These are phyloP conservation scores for Colletotrichum spaethianum DNA, from an alignment of 2,329 filamentous ascomycete species.

Conservation along the genomic window DNA sequence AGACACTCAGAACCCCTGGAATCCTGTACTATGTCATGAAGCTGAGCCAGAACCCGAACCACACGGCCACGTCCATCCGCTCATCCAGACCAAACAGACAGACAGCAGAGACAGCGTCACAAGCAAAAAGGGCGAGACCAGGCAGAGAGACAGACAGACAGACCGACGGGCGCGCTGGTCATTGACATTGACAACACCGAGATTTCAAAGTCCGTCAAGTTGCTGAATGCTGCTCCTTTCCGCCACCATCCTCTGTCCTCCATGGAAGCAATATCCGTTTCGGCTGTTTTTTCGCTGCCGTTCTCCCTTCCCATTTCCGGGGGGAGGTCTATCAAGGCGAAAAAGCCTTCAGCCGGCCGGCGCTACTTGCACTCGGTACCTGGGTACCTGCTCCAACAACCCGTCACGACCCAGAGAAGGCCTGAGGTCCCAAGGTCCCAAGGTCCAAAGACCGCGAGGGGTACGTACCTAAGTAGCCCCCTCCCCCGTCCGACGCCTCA, in stretches of 20 bases:
- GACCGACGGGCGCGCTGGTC: not conserved
- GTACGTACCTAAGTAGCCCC: not conserved
- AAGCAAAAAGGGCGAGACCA: slow-evolving; percentile 7
- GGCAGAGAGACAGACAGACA: not conserved
- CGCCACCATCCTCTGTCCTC: not conserved
- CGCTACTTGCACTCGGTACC: slow-evolving; percentile 27
- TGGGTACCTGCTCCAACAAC: slow-evolving; percentile 16
- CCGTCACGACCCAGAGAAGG: slow-evolving; percentile 12
- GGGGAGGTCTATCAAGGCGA: not conserved
- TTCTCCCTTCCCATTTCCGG: not conserved
- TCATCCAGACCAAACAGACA: not conserved
- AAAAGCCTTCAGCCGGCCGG: slow-evolving; percentile 30
- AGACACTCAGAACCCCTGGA: slow-evolving; percentile 14
- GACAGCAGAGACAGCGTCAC: slow-evolving; percentile 5
- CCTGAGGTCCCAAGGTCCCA: slow-evolving; percentile 12
- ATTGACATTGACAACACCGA: not conserved
- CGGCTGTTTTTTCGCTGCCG: not conserved
- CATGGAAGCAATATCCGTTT: not conserved
- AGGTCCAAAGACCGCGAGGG: not conserved
- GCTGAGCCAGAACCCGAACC: not conserved
- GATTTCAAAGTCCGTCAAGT: not conserved
- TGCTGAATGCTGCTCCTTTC: not conserved
- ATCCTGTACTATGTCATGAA: not conserved
- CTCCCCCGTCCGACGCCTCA: not conserved
- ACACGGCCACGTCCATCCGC: not conserved